Evolutionary conservation across 2,329 filamentous ascomycete genomes (phyloP).

Genomic region (Colletotrichum gloeosporioides): DNA sequence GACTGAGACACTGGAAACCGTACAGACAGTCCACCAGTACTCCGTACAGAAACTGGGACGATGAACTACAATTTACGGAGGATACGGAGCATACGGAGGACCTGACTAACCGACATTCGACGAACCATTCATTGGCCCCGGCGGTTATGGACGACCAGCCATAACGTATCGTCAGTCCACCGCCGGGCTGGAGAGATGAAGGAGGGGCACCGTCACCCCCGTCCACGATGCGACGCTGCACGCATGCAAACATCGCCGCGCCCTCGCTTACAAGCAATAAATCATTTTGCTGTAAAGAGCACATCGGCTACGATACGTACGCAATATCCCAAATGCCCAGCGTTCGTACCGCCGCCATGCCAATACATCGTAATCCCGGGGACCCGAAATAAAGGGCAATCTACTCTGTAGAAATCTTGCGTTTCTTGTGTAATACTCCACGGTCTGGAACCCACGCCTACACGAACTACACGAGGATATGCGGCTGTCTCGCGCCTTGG

Average conservation of each 20-base stretch:
- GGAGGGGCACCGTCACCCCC: background rate
- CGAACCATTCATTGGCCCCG: background rate
- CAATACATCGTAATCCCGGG: background rate
- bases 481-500: background rate
- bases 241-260: background rate
- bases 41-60: background rate
- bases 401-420: background rate
- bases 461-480: background rate
- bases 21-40: background rate
- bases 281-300: background rate
- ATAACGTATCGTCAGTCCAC: background rate
- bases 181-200: background rate
- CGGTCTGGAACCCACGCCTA: background rate
- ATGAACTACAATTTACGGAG: background rate
- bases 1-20: background rate
- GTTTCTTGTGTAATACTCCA: background rate
- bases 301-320: background rate
- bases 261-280: background rate
- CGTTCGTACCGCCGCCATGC: background rate
- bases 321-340: background rate
- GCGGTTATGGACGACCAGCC: background rate
- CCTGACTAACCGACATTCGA: conserved; percentile 9
- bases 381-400: background rate
- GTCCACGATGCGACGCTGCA: conserved; percentile 1
- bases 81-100: background rate